phyloP scores from a whole-genome alignment of 2,329 filamentous ascomycete genomes.

The Didymella sp. region DNA sequence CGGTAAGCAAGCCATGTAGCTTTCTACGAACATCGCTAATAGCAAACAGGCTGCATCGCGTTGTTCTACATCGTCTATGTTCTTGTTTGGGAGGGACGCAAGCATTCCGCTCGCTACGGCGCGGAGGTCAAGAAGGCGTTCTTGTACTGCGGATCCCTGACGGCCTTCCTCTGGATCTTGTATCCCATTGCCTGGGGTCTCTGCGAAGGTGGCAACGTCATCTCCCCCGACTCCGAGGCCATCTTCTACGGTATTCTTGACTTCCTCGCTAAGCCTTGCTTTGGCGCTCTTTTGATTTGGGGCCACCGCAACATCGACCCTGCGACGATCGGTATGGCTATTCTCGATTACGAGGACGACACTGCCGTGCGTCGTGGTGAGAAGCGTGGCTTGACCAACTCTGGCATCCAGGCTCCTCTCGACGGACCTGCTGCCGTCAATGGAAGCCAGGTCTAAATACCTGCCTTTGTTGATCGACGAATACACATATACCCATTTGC shows the following conservation, averaged over 20 bases:
- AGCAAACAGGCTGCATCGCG: constrained; percentile 45
- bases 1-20: constrained; percentile 31
- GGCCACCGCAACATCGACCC: constrained; percentile 69
- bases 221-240: constrained; percentile 70
- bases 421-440: constrained; percentile 6
- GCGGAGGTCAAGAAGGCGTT: constrained; percentile 62
- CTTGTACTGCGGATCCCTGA: constrained; percentile 63
- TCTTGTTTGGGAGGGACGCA: constrained; percentile 63
- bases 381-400: background rate
- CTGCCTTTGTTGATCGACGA: background rate
- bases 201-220: constrained; percentile 69
- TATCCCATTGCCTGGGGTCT: constrained; percentile 70
- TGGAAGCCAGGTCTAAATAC: constrained; percentile 5
- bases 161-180: constrained; percentile 67
- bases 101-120: constrained; percentile 63
- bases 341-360: constrained; percentile 57
- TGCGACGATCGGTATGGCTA: constrained; percentile 61
- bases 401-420: constrained; percentile 2
- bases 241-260: constrained; percentile 74
- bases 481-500: constrained; percentile 3
- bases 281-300: constrained; percentile 66
- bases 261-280: constrained; percentile 68
- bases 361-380: constrained; percentile 19
- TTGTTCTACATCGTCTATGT: constrained; percentile 68
- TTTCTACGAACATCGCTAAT: background rate